phyloP scores from a whole-genome alignment of 1,284 basidiomycete species.

The Microstroma glucosiphilum region DNA sequence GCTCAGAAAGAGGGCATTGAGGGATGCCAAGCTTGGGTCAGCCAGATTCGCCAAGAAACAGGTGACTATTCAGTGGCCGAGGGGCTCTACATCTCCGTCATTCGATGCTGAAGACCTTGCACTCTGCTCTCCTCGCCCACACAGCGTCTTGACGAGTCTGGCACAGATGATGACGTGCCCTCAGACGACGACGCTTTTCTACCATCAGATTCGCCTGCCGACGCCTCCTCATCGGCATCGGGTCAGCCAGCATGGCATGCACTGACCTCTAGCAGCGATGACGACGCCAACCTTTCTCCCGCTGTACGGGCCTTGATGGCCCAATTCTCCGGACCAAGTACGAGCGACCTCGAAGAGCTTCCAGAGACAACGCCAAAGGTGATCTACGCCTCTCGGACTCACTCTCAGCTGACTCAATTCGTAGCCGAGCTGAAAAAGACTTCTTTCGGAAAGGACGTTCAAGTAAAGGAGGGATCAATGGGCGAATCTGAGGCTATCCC shows the following conservation, averaged over 20 bases:
- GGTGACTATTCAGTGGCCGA: neutral
- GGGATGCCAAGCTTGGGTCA: neutral
- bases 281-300: slow-evolving; percentile 59
- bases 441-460: slow-evolving; percentile 52
- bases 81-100: neutral
- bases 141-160: neutral
- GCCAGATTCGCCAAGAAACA: neutral
- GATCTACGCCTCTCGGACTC: slow-evolving; percentile 88
- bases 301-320: slow-evolving; percentile 74
- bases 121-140: neutral
- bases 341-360: slow-evolving; percentile 37
- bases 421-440: slow-evolving; percentile 76
- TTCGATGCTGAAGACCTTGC: no score
- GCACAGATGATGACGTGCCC: neutral
- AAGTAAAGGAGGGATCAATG: neutral
- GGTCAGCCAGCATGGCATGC: slow-evolving; percentile 1
- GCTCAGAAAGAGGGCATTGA: slow-evolving; percentile 14
- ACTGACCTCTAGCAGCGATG: slow-evolving; percentile 4
- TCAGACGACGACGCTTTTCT: neutral
- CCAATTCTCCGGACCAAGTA: slow-evolving; percentile 28
- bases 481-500: neutral
- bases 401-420: slow-evolving; percentile 87
- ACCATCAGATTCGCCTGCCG: neutral
- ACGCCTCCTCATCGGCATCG: neutral
- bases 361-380: slow-evolving; percentile 56